These are phyloP conservation scores for Salinomyces thailandicus DNA, from an alignment of 2,329 filamentous ascomycete genomes.

Conservation along the genomic window DNA sequence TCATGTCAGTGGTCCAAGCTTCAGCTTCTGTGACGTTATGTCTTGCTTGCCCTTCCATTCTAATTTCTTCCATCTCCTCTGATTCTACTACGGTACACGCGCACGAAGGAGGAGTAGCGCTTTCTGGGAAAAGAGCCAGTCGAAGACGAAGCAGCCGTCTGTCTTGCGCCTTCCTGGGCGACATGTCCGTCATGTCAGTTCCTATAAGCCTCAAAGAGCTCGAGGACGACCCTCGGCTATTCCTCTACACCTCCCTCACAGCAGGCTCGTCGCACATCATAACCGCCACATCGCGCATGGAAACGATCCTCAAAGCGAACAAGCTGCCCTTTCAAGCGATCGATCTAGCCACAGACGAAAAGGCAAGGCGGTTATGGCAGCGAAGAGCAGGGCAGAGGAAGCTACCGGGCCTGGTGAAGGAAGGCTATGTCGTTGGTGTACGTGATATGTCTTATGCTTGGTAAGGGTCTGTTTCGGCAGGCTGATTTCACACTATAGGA, in stretches of 20 bases:
- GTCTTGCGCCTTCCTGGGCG: too few relatives aligned
- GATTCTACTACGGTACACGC: too few relatives aligned
- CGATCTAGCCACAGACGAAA: slow-evolving; percentile 82
- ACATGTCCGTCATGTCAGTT: not conserved
- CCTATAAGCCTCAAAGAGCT: slow-evolving; percentile 16
- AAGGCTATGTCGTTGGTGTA: slow-evolving; percentile 76
- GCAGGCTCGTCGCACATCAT: slow-evolving; percentile 93
- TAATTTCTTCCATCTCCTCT: too few relatives aligned
- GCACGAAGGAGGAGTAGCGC: too few relatives aligned
- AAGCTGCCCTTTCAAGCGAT: slow-evolving; percentile 86
- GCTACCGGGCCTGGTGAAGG: slow-evolving; percentile 79
- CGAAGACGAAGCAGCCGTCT: too few relatives aligned
- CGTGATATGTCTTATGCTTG: slow-evolving; percentile 29
- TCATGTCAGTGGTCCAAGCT: too few relatives aligned
- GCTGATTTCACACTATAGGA: slow-evolving; percentile 48
- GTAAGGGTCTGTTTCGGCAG: not conserved
- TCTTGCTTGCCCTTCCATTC: too few relatives aligned
- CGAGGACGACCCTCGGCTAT: slow-evolving; percentile 50
- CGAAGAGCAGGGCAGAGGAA: slow-evolving; percentile 77
- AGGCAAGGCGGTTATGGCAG: slow-evolving; percentile 80
- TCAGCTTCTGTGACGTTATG: too few relatives aligned
- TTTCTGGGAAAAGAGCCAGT: too few relatives aligned
- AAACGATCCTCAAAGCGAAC: slow-evolving; percentile 93
- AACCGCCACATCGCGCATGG: slow-evolving; percentile 86
- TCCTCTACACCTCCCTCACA: slow-evolving; percentile 92